Evolutionary conservation across 2,329 filamentous ascomycete genomes (phyloP).

Genomic region (Teratosphaeria nubilosa): DNA sequence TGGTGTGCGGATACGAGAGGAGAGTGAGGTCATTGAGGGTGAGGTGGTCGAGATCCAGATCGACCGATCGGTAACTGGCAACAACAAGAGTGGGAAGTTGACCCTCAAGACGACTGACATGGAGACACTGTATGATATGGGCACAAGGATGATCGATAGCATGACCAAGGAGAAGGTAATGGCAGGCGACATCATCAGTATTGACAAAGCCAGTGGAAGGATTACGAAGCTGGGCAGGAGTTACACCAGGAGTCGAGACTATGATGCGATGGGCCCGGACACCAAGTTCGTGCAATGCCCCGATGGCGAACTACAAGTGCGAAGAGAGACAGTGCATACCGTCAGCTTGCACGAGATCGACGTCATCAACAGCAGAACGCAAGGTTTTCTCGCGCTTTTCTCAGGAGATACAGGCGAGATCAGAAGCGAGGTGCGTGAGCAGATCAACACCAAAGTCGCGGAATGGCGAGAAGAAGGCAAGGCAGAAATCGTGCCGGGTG

Average conservation of each 20-base stretch:
- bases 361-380: constrained; percentile 97
- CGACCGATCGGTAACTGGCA: constrained; percentile 87
- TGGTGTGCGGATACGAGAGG: constrained; percentile 94
- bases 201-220: constrained; percentile 96
- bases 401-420: constrained; percentile 98
- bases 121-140: constrained; percentile 99
- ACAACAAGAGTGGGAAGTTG: constrained; percentile 95
- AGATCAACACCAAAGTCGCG: constrained; percentile 97
- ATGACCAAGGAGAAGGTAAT: constrained; percentile 99
- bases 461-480: constrained; percentile 99
- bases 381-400: constrained; percentile 94
- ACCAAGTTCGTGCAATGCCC: constrained; percentile 97
- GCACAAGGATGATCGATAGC: constrained; percentile 98
- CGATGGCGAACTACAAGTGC: constrained; percentile 92
- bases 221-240: constrained; percentile 95
- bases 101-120: constrained; percentile 99
- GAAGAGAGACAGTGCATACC: constrained; percentile 93
- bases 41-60: constrained; percentile 99
- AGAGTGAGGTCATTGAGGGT: constrained; percentile 98
- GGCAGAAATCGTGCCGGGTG: constrained; percentile 92
- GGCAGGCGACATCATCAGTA: constrained; percentile 95
- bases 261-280: constrained; percentile 97
- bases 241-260: constrained; percentile 89
- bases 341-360: constrained; percentile 97
- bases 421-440: constrained; percentile 88